A percentile compares a stretch with the other conserved stretches of the same genome.
Evolutionary conservation across 2,329 filamentous ascomycete species (phyloP).

Genomic region (Didymosphaeria variabile): DNA sequence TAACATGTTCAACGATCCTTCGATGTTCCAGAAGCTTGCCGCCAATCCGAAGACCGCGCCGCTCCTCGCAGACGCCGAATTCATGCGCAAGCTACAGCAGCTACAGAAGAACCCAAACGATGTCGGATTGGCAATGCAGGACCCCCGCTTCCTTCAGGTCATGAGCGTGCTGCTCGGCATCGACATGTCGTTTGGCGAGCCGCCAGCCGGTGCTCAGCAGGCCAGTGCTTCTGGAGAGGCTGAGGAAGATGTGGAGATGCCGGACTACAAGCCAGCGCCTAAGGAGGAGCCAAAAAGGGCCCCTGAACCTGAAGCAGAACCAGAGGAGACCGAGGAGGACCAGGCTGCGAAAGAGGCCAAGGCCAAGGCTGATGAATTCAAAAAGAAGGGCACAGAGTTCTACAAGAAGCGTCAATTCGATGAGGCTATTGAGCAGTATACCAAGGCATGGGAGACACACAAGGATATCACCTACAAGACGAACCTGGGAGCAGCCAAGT

Average conservation of each 20-base stretch:
- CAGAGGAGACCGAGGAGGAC: slow-evolving; percentile 81
- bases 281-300: slow-evolving; percentile 65
- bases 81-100: slow-evolving; percentile 89
- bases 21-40: slow-evolving; percentile 88
- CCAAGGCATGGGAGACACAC: slow-evolving; percentile 90
- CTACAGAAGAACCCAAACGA: slow-evolving; percentile 82
- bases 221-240: slow-evolving; percentile 56
- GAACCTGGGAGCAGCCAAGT: slow-evolving; percentile 92
- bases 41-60: slow-evolving; percentile 90
- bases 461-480: slow-evolving; percentile 99
- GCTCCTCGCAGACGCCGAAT: slow-evolving; percentile 81
- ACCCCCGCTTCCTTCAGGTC: slow-evolving; percentile 92
- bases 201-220: slow-evolving; percentile 57
- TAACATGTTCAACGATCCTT: slow-evolving; percentile 92
- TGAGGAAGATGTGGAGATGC: slow-evolving; percentile 81
- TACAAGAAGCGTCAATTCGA: slow-evolving; percentile 99
- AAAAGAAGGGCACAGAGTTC: slow-evolving; percentile 89
- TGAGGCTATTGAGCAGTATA: slow-evolving; percentile 91
- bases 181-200: slow-evolving; percentile 79
- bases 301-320: slow-evolving; percentile 64
- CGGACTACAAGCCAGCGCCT: slow-evolving; percentile 67
- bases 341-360: slow-evolving; percentile 88
- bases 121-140: slow-evolving; percentile 81
- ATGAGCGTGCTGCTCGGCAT: slow-evolving; percentile 93
- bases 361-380: slow-evolving; percentile 91